Conservation (phyloP, 2,329 filamentous ascomycete species). For the Exophiala lecanii-corni region DNA sequence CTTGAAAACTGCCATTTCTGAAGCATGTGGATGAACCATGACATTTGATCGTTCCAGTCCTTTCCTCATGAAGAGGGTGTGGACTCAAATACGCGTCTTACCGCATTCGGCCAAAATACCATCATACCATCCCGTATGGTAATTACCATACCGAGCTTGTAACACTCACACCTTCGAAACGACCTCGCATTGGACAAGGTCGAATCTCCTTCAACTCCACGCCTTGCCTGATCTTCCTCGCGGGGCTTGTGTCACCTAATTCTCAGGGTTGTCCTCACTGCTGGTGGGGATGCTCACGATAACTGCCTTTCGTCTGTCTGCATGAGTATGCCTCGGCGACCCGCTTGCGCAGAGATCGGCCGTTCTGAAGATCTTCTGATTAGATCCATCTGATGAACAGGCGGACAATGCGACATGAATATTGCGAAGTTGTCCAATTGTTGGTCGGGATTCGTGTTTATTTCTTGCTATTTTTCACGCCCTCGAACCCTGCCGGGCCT, state of each 20-base stretch:
- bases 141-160: slow-evolving; percentile 20
- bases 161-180: slow-evolving; percentile 11
- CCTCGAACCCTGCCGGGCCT: too few relatives aligned
- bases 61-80: slow-evolving; percentile 20
- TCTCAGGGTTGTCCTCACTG: neutral
- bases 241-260: slow-evolving; percentile 10
- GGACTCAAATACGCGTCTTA: slow-evolving; percentile 10
- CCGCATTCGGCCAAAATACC: slow-evolving; percentile 9
- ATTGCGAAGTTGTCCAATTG: slow-evolving; percentile 11
- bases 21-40: slow-evolving; percentile 13
- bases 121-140: slow-evolving; percentile 16
- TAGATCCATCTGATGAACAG: neutral
- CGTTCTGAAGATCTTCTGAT: slow-evolving; percentile 11
- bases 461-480: slow-evolving; percentile 4
- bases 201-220: neutral
- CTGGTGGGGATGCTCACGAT: slow-evolving; percentile 13
- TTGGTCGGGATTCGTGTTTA: slow-evolving; percentile 4
- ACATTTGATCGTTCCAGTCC: slow-evolving; percentile 10
- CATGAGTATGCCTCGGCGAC: neutral
- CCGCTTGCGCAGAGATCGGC: slow-evolving; percentile 4
- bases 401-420: neutral
- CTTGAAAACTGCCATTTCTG: slow-evolving; percentile 13
- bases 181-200: slow-evolving; percentile 19
- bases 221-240: slow-evolving; percentile 13
- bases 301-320: too few relatives aligned